Evolutionary conservation across 257 asterid genomes (phyloP).

Genomic region (Primulina eburnea): DNA sequence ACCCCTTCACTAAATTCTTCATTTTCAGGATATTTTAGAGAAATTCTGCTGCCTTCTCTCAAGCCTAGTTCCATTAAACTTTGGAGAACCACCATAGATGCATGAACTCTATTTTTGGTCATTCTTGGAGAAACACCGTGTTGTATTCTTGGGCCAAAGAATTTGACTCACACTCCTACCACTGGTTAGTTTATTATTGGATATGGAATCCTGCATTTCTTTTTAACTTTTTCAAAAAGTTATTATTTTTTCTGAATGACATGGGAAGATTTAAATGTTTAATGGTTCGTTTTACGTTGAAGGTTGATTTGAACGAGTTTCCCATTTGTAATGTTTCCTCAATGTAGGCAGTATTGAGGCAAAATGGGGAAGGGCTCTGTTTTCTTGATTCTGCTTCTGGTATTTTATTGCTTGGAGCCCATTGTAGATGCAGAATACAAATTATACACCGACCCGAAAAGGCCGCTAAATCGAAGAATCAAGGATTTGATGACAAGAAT

Average conservation of each 20-base stretch:
- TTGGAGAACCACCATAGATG: not conserved
- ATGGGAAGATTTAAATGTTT: not conserved
- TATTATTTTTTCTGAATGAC: not conserved
- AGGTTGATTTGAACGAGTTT: not conserved
- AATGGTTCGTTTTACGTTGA: not conserved
- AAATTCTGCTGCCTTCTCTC: not conserved
- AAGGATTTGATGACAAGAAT: slow-evolving; percentile 33
- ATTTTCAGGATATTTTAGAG: not conserved
- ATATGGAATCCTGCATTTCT: not conserved
- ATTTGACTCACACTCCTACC: not conserved
- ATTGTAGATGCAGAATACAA: not conserved
- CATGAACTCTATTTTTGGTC: not conserved
- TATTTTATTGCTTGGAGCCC: not conserved
- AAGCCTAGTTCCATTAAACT: not conserved
- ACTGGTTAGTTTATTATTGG: not conserved
- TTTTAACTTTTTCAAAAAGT: no score
- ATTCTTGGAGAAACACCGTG: not conserved
- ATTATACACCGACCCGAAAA: not conserved
- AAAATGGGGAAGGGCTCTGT: not conserved
- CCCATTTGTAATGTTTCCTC: not conserved
- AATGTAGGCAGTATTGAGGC: not conserved
- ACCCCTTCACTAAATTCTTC: not conserved
- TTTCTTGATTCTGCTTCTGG: not conserved
- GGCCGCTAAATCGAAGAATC: not conserved
- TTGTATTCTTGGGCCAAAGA: not conserved